Base-by-base conservation (phyloP, 2,329 filamentous ascomycete genomes). In the Hypoxylon sp. region DNA sequence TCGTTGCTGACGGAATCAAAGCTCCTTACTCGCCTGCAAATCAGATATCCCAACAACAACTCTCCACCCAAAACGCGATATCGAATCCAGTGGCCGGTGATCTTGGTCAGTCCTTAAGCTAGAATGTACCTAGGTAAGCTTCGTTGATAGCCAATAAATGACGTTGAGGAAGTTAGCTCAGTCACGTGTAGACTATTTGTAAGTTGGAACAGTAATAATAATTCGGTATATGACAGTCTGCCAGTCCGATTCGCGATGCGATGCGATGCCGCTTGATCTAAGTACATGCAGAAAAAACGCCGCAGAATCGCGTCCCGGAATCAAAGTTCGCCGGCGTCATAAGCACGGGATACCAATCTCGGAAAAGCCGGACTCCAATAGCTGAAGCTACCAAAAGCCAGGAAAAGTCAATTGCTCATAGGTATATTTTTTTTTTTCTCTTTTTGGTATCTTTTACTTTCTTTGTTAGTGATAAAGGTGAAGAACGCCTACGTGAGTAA, bases 401-500 rank as follows among this genome's bases (percentile, higher is more conserved):
- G 16, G 14, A 43, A n/a, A 30, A 45, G 52, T 45, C 37, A 32
- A 23, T 16, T 19, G 32, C 23, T 41, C 25, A 30, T 19, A n/a
- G 16, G 23, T 53, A 51, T 51, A 21, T 51, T 21, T 56, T 39
- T 61, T 61, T 56, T 52, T 56, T 32, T 25, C 8, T 19, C 29
- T 56, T 52, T 66, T 56, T 34, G 51, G 32, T 39, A 37, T 51
- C 2, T 67, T 63, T 67, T 67, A 63, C 60, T 63, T 25, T 52
- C 48, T 63, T 67, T 63, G 60, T 51, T 27, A 21, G 34, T 54
- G n/a, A n/a, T n/a, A n/a, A 43, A 34, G 37, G 48, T 25, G 19
- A 29, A 30, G n/a, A 29, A 23, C 8, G 47, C 32, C 61, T 48
- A 60, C 54, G 30, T 43, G 53, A 30, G 11, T 48, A n/a, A n/a